Percentiles rank a stretch among this genome's conserved stretches.
Evolutionary conservation across 129 eudicot species (phyloP).

Genomic region (Dittrichia graveolens): DNA sequence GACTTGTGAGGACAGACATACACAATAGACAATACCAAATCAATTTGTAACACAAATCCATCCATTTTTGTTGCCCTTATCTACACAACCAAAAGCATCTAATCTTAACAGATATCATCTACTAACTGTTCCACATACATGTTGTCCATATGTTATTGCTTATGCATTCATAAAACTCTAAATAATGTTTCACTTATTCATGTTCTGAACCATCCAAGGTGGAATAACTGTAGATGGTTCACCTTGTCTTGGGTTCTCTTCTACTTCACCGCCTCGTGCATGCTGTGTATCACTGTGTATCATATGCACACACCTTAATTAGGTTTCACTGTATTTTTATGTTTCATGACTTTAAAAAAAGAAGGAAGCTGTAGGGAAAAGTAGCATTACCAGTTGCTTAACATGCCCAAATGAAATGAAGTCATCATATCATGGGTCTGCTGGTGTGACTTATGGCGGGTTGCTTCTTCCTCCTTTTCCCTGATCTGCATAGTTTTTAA

Average conservation of each 20-base stretch:
- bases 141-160: neutral
- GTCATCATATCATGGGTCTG: conserved; percentile 35
- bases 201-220: conserved; percentile 61
- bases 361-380: neutral
- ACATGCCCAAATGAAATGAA: conserved; percentile 33
- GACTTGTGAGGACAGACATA: too few species aligned
- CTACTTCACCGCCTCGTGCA: conserved; percentile 40
- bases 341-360: neutral
- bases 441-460: conserved; percentile 34
- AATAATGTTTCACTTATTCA: conserved; percentile 22
- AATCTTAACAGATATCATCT: neutral
- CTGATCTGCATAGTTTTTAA: conserved; percentile 41
- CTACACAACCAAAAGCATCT: neutral
- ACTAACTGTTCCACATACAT: neutral
- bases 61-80: conserved; percentile 4
- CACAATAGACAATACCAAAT: too few species aligned
- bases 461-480: conserved; percentile 51
- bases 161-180: neutral
- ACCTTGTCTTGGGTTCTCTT: conserved; percentile 42
- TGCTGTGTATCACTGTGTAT: conserved; percentile 41
- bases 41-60: neutral
- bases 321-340: neutral
- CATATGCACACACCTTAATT: neutral
- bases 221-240: conserved; percentile 41
- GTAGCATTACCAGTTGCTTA: conserved; percentile 44